phyloP scores from a whole-genome alignment of 257 asterid genomes.

The Solanum sparsipilum region DNA sequence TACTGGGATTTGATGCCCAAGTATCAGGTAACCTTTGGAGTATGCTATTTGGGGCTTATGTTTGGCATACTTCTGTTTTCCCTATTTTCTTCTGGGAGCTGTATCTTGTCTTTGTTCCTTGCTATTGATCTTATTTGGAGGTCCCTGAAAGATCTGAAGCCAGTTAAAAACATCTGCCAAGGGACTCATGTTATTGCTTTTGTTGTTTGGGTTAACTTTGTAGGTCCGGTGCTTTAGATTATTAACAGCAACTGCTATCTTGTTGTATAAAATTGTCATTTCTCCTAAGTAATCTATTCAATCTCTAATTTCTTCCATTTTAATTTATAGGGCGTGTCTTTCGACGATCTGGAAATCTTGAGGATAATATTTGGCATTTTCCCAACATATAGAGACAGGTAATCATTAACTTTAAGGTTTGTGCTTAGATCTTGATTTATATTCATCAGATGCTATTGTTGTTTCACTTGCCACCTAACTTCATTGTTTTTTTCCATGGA shows the following conservation, averaged over 20 bases:
- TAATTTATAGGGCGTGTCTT: constrained; percentile 42
- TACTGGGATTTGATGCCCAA: constrained; percentile 93
- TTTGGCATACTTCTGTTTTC: not conserved
- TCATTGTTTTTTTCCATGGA: not conserved
- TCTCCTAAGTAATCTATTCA: not conserved
- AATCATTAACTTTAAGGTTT: not conserved
- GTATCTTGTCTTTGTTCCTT: not conserved
- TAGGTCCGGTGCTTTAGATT: not conserved
- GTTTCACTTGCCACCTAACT: not conserved
- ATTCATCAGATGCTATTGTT: not conserved
- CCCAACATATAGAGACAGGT: constrained; percentile 95
- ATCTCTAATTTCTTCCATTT: not conserved
- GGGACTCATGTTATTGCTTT: not conserved
- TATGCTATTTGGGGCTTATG: not conserved
- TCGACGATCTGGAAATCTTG: constrained; percentile 59
- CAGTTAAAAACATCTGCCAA: not conserved
- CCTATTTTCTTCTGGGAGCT: not conserved
- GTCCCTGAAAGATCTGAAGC: not conserved
- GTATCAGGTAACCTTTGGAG: constrained; percentile 50
- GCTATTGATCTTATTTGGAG: not conserved
- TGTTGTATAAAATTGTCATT: not conserved
- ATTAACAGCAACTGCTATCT: not conserved
- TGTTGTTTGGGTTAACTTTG: not conserved
- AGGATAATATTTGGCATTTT: constrained; percentile 87
- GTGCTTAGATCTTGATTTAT: not conserved